Base-by-base conservation (phyloP, 257 asterid genomes). In the Handroanthus guayacan region DNA sequence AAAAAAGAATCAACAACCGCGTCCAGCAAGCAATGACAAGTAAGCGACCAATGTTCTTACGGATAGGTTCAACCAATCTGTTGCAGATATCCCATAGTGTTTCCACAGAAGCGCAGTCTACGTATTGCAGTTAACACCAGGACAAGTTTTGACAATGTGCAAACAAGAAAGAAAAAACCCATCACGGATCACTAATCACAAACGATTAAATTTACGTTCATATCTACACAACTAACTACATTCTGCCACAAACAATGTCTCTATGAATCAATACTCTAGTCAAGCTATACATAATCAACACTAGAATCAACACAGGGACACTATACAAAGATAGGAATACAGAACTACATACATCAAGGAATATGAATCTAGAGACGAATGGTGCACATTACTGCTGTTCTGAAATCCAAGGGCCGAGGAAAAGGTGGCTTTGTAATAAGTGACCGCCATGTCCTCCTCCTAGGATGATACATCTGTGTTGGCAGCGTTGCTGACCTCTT, bases 391-490 rank as follows among this genome's bases (percentile, higher is more conserved):
- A 94, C 91, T 1, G 97, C 86, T 38, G 91, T 90, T 82, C 77
- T 83, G 78, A 94, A 90, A 84, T 92, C 90, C 34, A 92, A 69
- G n/a, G 86, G 89, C 62, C 82, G 79, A 44, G 69, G 86, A 77
- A 84, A 84, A 58, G 98, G 98, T 13, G 93, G 88, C 78, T 87
- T 92, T 41, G 87, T 79, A 68, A 78, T 68, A 63, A 83, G 47
- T 38, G 86, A 87, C 79, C 94, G 88, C 98, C 98, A 94, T 18
- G 72, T 63, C 77, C 85, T 84, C 89, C 76, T 83, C 78, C 83
- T 79, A 31, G 97, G 97, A 84, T 92, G 62, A 75, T 94, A 94
- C 75, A 86, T 88, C 86, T 94, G 97, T 73, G 86, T 75, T 6
- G 85, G 83, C 78, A 92, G 75, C 7, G 92, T 60, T 16, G 87